Base-by-base conservation (phyloP, 2,329 filamentous ascomycete genomes). In the Amauroascus niger region DNA sequence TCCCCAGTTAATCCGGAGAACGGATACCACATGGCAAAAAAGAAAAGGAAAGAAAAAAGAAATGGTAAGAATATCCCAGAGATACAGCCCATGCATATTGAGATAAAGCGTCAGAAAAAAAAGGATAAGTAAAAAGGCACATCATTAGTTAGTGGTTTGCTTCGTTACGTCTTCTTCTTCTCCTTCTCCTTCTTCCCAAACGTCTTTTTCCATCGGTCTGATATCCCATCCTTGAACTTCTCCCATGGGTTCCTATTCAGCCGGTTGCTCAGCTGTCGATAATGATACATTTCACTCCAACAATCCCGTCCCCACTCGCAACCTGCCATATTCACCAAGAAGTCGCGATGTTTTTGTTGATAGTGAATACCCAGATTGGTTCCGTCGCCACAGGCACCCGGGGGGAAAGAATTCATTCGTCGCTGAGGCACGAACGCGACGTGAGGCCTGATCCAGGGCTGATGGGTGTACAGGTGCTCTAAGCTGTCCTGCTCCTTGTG, bases 401-500 rank as follows among this genome's bases (percentile, higher is more conserved):
- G 81, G 0, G 93, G 91, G 72, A 96, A 98, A 57, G 88, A 88
- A 76, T 97, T 98, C 73, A 97, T 87, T 71, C 83, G 87, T 61
- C 93, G 85, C 69, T 97, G 91, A 0, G 87, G 85, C 45, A 96
- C 78, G 71, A 98, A 98, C 3, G 82, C 91, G 2, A 89, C 84
- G 62, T 93, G 87, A 53, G 87, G 83, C 55, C 93, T 83, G 52
- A 97, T 82, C 90, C 93, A 98, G 0, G 93, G 88, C 67, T 97
- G 91, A 53, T 85, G 86, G 54, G 78, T 80, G 73, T 98, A 98
- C 58, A 98, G 77, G 71, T 95, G 86, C 72, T 96, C 90, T 40
- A 98, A 74, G 1, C 90, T 88, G 66, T 97, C 90, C 71, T 98
- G 93, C 69, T 98, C 93, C 69, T 97, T 97, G 76, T 98, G 93